These are phyloP conservation scores for Citrullus amarus DNA, from an alignment of 306 rosid species.

Conservation along the genomic window DNA sequence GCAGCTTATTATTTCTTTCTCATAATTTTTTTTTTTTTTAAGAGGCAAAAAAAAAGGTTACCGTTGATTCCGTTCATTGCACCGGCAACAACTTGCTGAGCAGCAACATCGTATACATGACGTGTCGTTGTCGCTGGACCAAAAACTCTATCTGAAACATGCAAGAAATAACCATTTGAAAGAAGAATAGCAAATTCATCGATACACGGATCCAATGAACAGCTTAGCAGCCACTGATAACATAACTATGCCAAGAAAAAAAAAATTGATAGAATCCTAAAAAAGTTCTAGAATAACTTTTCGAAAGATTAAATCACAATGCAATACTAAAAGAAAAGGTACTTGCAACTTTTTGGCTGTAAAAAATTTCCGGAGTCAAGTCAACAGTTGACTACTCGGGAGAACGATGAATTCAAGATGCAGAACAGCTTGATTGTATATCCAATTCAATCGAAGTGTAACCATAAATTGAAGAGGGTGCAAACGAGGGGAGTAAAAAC, in stretches of 20 bases:
- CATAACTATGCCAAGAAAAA: background rate
- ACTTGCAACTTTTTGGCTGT: background rate
- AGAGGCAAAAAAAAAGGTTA: background rate
- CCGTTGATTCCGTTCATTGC: conserved; percentile 43
- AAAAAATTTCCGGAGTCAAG: background rate
- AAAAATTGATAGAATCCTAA: background rate
- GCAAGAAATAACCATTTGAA: background rate
- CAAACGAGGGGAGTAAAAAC: conserved; percentile 9
- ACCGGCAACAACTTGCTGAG: conserved; percentile 33
- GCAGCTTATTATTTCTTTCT: background rate
- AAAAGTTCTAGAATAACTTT: background rate
- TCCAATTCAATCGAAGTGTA: background rate
- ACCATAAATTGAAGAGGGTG: background rate
- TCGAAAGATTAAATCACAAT: background rate
- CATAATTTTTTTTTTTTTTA: background rate
- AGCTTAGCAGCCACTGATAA: background rate
- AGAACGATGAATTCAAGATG: background rate
- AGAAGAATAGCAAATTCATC: background rate
- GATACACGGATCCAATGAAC: background rate
- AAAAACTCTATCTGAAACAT: conserved; percentile 32
- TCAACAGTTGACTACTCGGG: background rate
- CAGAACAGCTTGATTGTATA: background rate
- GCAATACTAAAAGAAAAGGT: background rate
- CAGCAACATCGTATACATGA: conserved; percentile 39
- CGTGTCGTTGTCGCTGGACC: conserved; percentile 47